Base-by-base conservation (phyloP, 202 grass and related monocot genomes). In the Setaria viridis region DNA sequence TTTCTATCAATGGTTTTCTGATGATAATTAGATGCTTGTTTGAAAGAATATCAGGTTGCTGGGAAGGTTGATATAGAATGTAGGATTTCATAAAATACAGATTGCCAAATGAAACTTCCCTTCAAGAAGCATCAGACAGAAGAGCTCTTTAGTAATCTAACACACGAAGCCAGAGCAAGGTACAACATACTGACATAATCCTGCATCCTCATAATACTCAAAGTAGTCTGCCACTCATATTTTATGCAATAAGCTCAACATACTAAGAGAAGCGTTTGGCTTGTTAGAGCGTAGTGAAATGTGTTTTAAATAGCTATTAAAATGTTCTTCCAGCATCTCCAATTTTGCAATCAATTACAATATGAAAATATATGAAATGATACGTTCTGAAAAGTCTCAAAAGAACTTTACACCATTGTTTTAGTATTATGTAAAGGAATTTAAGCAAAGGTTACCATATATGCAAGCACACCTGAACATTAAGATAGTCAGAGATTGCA, bases 401-500 rank as follows among this genome's bases (percentile, higher is more conserved):
- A 82, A 68, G 4, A 30, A 70, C 25, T 50, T 39, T 5, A 20
- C 13, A 21, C 1, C 25, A 55, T 17, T 19, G 3, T 17, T 73
- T 51, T 19, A 37, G 7, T 42, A 30, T 12, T 41, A 56, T 11
- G 34, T 55, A 46, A 74, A 72, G 9, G 2, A 86, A 80, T 4
- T 47, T 64, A n/a, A 39, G 33, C 49, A 39, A 89, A 74, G 56
- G 58, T 8, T 79, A 78, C 25, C 37, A 77, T 65, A 46, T 71
- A 85, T 63, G 37, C 55, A 80, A 76, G 42, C 46, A 74, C 67
- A 89, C 96, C 96, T 95, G 91, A 84, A 99, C 86, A 78, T 94
- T 99, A 86, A 99, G 91, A 51, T 99, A 99, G 80, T 92, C 93
- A 60, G 91, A 94, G 56, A 99, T 94, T 15, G 96, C 89, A 85